Evolutionary conservation across 306 rosid genomes (phyloP).

Genomic region (Senna siamea): DNA sequence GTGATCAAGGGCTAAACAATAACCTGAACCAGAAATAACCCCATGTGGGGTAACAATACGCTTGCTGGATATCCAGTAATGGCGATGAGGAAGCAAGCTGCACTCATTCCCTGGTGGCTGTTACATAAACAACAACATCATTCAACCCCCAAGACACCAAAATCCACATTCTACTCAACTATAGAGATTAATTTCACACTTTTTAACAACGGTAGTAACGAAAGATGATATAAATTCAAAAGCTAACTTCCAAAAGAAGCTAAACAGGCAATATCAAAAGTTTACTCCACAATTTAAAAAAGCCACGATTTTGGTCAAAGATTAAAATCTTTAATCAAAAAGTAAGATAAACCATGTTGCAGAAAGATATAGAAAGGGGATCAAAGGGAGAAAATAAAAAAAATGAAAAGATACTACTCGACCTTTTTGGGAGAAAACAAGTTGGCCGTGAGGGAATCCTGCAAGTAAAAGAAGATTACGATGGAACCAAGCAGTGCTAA

Average conservation of each 20-base stretch:
- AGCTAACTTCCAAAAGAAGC: not conserved
- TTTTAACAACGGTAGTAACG: not conserved
- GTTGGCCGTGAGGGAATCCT: conserved; percentile 39
- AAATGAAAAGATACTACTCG: not conserved
- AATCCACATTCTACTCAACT: not conserved
- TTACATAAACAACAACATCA: conserved; percentile 5
- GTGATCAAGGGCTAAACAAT: conserved; percentile 30
- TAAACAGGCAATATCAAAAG: not conserved
- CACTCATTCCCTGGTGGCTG: conserved; percentile 53
- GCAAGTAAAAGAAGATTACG: conserved; percentile 46
- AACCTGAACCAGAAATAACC: conserved; percentile 83
- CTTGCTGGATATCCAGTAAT: conserved; percentile 83
- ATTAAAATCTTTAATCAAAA: not conserved
- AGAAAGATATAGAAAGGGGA: too few species aligned
- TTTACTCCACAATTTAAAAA: not conserved
- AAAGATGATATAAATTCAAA: not conserved
- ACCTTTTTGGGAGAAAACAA: conserved; percentile 36
- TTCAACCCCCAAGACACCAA: conserved; percentile 17
- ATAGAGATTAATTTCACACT: not conserved
- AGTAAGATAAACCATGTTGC: too few species aligned
- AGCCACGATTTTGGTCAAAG: conserved; percentile 14
- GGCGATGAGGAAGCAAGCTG: conserved; percentile 70
- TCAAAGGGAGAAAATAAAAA: not conserved
- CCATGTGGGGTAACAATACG: conserved; percentile 87
- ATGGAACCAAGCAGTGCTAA: conserved; percentile 55